phyloP scores from a whole-genome alignment of 129 eudicot species.

The Kitagawia praeruptora region DNA sequence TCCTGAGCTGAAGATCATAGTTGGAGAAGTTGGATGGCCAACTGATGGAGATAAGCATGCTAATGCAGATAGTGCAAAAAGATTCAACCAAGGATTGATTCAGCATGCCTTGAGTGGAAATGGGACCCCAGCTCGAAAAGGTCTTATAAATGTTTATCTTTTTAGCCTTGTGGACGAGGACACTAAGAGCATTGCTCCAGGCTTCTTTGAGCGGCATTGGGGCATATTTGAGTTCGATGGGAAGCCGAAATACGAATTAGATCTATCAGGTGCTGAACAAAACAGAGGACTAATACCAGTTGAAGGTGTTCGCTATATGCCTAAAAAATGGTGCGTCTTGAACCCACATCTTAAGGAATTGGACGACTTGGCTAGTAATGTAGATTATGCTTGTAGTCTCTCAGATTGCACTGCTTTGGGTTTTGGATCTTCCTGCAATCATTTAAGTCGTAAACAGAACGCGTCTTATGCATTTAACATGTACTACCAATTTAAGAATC shows the following conservation, averaged over 20 bases:
- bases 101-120: slow-evolving; percentile 46
- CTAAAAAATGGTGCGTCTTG: slow-evolving; percentile 67
- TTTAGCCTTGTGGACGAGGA: slow-evolving; percentile 77
- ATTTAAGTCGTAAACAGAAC: slow-evolving; percentile 35
- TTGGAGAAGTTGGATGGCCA: slow-evolving; percentile 97
- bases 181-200: slow-evolving; percentile 74
- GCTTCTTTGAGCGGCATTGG: slow-evolving; percentile 90
- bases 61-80: slow-evolving; percentile 44
- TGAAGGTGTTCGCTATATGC: slow-evolving; percentile 59
- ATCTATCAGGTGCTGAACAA: slow-evolving; percentile 32
- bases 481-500: slow-evolving; percentile 70
- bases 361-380: slow-evolving; percentile 45
- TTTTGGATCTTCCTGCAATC: slow-evolving; percentile 75
- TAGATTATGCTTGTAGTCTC: slow-evolving; percentile 77
- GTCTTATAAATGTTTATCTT: slow-evolving; percentile 48
- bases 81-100: slow-evolving; percentile 62
- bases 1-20: slow-evolving; percentile 63
- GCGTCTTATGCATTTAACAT: slow-evolving; percentile 86
- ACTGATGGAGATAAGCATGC: slow-evolving; percentile 80
- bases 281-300: slow-evolving; percentile 47
- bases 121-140: slow-evolving; percentile 70
- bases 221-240: slow-evolving; percentile 86
- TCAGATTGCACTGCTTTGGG: slow-evolving; percentile 89
- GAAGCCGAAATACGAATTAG: slow-evolving; percentile 73
- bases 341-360: slow-evolving; percentile 42